Base-by-base conservation (phyloP, 139 green algal genomes). In the Chlorella sp. region DNA sequence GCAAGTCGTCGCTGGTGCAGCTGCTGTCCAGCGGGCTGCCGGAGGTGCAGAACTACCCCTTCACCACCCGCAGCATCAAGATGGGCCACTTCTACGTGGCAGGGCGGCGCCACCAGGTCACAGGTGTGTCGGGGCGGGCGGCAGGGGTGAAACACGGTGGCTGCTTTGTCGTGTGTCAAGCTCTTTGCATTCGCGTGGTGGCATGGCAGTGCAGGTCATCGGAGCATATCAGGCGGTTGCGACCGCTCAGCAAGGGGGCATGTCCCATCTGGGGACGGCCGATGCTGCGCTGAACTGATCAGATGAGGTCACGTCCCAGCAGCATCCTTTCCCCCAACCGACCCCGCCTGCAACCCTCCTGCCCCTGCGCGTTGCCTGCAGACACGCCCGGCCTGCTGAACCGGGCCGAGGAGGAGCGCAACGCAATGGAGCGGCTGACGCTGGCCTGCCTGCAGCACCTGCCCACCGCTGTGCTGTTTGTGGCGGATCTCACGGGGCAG, bases 41-140 rank as follows among this genome's bases (percentile, higher is more conserved):
- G 12, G 93, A 98, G 90, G 92, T 99, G 68, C 96, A 95, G 82
- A 96, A 99, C 91, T 99, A 99, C 90, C 97, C 97, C 26, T 99
- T 99, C 92, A 99, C 97, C 79, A 99, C 97, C 0, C 90, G 94
- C 36, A 96, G 86, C 78, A 98, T 99, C 86, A 97, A 97, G 89
- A 98, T 99, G 95, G 97, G 97, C 6, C 97, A 99, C 90, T 99
- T 99, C 72, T 98, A 94, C 84, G 87, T 99, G 28, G 91, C 96
- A 26, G 87, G 85, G 4, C 57, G 85, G 26, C 86, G 92, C 26
- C 94, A 99, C 89, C 94, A 99, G 90, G 96, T 97, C 63, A 47
- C 78, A 39, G 76, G 76, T 82, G 70, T 15, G 70, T 36, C 2
- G 20, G 63, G 51, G 44, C 44, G 9, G 9, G 44, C 44, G 60